A percentile compares a stretch with the other conserved stretches of the same genome.
phyloP scores from a whole-genome alignment of 1,284 basidiomycete genomes.

The Irpex sp. region DNA sequence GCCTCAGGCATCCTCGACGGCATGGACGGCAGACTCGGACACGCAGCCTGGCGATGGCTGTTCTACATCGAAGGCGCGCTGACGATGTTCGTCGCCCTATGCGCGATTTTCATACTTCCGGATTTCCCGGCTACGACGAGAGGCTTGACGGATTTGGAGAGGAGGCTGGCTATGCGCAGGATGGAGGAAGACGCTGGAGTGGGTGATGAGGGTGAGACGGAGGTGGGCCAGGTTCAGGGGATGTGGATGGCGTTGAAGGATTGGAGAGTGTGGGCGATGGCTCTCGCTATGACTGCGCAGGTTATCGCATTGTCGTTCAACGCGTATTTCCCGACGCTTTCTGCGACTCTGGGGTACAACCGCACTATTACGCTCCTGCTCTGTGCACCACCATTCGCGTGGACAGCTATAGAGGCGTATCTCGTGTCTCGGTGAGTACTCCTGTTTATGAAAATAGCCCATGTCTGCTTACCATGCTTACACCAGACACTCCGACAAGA shows the following conservation, averaged over 20 bases:
- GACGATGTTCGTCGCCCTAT: slow-evolving; percentile 57
- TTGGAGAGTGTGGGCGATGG: slow-evolving; percentile 70
- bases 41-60: slow-evolving; percentile 72
- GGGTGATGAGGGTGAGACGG: slow-evolving; percentile 36
- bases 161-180: slow-evolving; percentile 60
- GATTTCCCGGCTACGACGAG: slow-evolving; percentile 62
- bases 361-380: slow-evolving; percentile 63
- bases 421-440: slow-evolving; percentile 39
- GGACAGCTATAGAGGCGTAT: slow-evolving; percentile 54
- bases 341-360: slow-evolving; percentile 63
- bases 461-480: no score
- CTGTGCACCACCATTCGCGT: slow-evolving; percentile 74
- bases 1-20: slow-evolving; percentile 66
- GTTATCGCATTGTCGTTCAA: slow-evolving; percentile 68
- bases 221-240: slow-evolving; percentile 32
- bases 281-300: slow-evolving; percentile 42
- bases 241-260: slow-evolving; percentile 58
- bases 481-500: slow-evolving; percentile 64
- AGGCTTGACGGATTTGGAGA: slow-evolving; percentile 50
- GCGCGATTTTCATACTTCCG: slow-evolving; percentile 65
- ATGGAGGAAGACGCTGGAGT: slow-evolving; percentile 68
- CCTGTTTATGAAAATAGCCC: background rate
- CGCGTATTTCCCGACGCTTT: slow-evolving; percentile 66
- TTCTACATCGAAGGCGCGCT: slow-evolving; percentile 70
- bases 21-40: slow-evolving; percentile 68